Evolutionary conservation across 129 eudicot genomes (phyloP), one percentile per base, ranked within the genome.

Genomic region (Flaveria robusta): DNA sequence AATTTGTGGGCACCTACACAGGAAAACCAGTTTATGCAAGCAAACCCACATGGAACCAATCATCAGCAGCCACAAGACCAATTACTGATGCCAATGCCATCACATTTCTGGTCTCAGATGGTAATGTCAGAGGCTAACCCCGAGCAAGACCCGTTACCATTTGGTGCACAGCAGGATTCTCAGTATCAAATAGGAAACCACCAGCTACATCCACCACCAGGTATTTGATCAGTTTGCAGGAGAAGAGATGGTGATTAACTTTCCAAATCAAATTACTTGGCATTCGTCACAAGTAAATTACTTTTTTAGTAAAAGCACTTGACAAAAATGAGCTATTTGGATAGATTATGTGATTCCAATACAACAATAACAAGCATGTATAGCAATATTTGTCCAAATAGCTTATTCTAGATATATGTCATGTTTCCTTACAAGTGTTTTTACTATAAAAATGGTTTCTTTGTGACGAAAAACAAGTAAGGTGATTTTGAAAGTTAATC

Each of bases 201-300:
- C n/a, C 70, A 39, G 19, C 76, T 8, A 11, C 56, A 54, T 23
- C 78, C 74, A 63, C 81, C 78, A 81, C 75, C 79, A 29, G 71
- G 71, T 50, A 73, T 78, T 26, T 72, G 60, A 66, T 46, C 41
- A 70, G 31, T 50, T 26, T 56, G 9, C 12, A 43, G 59, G n/a
- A 20, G 31, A 15, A 65, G 39, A 77, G 39, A 62, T 27, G 26
- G 29, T 74, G 60, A 27, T 60, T 43, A 60, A 45, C 70, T 42
- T 43, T 74, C 34, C 13, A 1, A 27, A 74, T 37, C 13, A 71
- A 50, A 5, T 9, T 46, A 16, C 29, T 16, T 79, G 82, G 73
- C 5, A 34, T 60, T 71, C 49, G 66, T 79, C 60, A 54, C 65
- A 71, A 62, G 47, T 56, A 77, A 68, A 27, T 12, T 31, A 34